Conservation (phyloP, 495 filamentous ascomycete genomes). For the Trichoderma virens region DNA sequence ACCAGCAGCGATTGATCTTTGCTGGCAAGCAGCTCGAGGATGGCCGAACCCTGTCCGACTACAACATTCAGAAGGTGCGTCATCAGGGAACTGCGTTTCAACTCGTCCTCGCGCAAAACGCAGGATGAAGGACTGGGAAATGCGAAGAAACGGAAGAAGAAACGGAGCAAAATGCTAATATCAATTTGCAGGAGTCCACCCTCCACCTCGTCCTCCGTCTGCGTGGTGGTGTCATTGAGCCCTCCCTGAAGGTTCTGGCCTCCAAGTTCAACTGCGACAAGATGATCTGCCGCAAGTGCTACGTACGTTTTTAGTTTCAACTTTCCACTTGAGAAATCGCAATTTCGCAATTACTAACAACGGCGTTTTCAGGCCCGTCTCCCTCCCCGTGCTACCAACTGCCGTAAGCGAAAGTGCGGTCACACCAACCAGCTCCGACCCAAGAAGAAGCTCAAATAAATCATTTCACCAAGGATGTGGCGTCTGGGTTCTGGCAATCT, state of each 20-base stretch:
- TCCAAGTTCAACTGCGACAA: conserved; percentile 99
- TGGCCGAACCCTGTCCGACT: conserved; percentile 95
- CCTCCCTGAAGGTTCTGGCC: conserved; percentile 94
- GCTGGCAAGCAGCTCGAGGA: conserved; percentile 99
- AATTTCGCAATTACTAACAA: not conserved
- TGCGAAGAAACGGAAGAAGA: not conserved
- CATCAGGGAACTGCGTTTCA: conserved; percentile 11
- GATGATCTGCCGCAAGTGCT: conserved; percentile 99
- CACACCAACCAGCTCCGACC: conserved; percentile 99
- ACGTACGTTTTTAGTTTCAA: too few relatives aligned
- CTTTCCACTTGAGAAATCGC: too few relatives aligned
- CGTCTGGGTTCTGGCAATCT: conserved; percentile 30
- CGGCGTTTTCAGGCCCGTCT: conserved; percentile 65
- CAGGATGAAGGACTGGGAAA: not conserved
- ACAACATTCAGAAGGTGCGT: conserved; percentile 99
- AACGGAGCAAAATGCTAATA: not conserved
- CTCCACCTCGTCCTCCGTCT: conserved; percentile 99
- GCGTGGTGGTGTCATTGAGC: conserved; percentile 98
- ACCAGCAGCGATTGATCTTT: conserved; percentile 99
- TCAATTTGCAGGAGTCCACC: conserved; percentile 72
- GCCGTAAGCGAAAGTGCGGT: conserved; percentile 99
- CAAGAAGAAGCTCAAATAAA: conserved; percentile 99
- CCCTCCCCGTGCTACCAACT: conserved; percentile 97
- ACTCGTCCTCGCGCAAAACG: conserved; percentile 7
- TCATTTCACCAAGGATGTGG: conserved; percentile 31